Conservation (phyloP, 352 stramenopile species). For the Phytophthora meadii region DNA sequence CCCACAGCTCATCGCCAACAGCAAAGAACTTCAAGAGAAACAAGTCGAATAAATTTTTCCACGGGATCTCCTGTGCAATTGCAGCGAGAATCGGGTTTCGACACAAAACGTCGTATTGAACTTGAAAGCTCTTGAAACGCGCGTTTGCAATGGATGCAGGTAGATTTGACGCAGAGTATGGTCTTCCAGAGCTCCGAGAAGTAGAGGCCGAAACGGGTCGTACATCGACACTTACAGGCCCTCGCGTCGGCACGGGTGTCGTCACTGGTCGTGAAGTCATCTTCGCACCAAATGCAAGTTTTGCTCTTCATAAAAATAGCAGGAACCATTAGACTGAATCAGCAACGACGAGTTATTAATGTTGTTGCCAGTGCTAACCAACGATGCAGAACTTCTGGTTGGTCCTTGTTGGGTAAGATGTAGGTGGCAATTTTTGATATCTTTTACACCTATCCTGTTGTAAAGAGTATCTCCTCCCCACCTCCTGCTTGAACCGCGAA, state of each 20-base stretch:
- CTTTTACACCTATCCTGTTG: not conserved
- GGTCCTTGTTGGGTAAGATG: not conserved
- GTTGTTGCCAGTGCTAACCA: no score
- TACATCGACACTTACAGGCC: constrained; percentile 2
- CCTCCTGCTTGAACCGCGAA: constrained; percentile 38
- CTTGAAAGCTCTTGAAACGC: constrained; percentile 59
- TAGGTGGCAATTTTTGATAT: not conserved
- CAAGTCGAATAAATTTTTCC: constrained; percentile 68
- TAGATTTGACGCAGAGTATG: constrained; percentile 60
- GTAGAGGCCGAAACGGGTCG: constrained; percentile 15
- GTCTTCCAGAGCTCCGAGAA: constrained; percentile 30
- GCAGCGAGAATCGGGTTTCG: constrained; percentile 52
- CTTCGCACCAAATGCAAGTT: not conserved
- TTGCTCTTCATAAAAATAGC: constrained; percentile 7
- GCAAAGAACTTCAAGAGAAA: constrained; percentile 63
- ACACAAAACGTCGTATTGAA: constrained; percentile 62
- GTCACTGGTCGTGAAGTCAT: constrained; percentile 25
- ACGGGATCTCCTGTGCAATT: constrained; percentile 58
- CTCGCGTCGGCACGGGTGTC: constrained; percentile 14
- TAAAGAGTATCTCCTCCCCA: not conserved
- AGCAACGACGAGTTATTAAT: no score
- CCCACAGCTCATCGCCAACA: constrained; percentile 53
- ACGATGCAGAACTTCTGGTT: no score
- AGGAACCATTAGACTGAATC: no score
- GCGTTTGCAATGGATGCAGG: constrained; percentile 51